Evolutionary conservation across 73 alveolate species (phyloP).

Genomic region (Symbiodinium natans): DNA sequence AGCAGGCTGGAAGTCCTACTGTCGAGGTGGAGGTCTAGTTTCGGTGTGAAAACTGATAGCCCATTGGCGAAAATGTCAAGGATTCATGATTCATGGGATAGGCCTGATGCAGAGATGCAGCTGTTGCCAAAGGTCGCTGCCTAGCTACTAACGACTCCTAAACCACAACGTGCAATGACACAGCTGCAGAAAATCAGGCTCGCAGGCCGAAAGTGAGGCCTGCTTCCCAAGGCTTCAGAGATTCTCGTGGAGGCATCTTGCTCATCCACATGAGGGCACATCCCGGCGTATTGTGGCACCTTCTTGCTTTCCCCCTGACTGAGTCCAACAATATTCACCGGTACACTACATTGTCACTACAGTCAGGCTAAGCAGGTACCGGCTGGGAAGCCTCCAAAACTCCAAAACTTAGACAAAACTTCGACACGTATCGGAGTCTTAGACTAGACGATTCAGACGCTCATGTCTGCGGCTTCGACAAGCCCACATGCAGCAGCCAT

Average conservation of each 20-base stretch:
- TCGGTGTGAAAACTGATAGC: not conserved
- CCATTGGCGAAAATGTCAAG: not conserved
- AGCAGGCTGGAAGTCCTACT: not conserved
- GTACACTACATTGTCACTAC: too few relatives aligned
- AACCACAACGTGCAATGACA: too few relatives aligned
- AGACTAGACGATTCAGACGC: not conserved
- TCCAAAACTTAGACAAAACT: not conserved
- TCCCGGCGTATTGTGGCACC: not conserved
- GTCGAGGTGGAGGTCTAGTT: not conserved
- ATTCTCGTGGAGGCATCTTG: not conserved
- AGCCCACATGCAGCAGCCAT: not conserved
- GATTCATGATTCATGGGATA: not conserved
- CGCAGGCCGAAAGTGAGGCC: not conserved
- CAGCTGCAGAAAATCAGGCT: conserved; percentile 12
- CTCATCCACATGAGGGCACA: conserved; percentile 10
- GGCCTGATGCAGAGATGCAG: not conserved
- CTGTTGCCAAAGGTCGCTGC: too few relatives aligned
- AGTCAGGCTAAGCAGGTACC: too few relatives aligned
- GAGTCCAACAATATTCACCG: too few relatives aligned
- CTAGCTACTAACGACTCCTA: too few relatives aligned
- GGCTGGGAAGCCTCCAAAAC: not conserved
- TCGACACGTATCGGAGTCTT: too few relatives aligned
- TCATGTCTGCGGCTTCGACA: not conserved
- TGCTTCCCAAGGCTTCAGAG: not conserved
- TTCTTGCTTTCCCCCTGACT: not conserved